Evolutionary conservation across 2,329 filamentous ascomycete species (phyloP).

Genomic region (Beauveria brongniartii): DNA sequence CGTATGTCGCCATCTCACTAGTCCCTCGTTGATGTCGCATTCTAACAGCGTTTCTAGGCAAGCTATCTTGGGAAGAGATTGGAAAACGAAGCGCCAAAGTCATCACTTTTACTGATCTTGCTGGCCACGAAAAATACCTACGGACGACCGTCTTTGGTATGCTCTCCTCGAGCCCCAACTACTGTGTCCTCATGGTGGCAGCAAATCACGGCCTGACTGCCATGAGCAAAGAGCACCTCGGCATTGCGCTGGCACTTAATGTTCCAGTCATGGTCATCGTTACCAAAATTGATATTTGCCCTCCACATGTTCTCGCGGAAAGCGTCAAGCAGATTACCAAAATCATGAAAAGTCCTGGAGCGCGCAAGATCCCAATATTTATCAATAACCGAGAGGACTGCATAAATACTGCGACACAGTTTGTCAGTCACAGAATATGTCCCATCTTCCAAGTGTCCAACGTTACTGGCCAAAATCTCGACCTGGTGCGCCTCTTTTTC

Average conservation of each 20-base stretch:
- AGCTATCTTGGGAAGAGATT: slow-evolving; percentile 94
- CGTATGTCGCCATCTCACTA: slow-evolving; percentile 43
- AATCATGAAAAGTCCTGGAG: slow-evolving; percentile 89
- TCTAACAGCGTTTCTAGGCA: slow-evolving; percentile 27
- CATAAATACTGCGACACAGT: slow-evolving; percentile 91
- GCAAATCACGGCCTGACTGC: slow-evolving; percentile 95
- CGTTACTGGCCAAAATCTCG: slow-evolving; percentile 84
- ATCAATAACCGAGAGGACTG: slow-evolving; percentile 88
- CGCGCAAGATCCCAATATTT: slow-evolving; percentile 91
- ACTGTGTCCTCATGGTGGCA: slow-evolving; percentile 96
- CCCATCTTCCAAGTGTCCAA: slow-evolving; percentile 98
- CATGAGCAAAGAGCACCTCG: slow-evolving; percentile 97
- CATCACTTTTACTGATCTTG: slow-evolving; percentile 91
- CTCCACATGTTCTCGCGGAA: slow-evolving; percentile 87
- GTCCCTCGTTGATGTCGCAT: neutral
- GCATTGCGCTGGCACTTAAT: slow-evolving; percentile 88
- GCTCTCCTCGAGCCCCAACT: slow-evolving; percentile 90
- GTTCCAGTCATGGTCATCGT: slow-evolving; percentile 97
- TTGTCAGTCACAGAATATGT: slow-evolving; percentile 90
- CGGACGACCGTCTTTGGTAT: slow-evolving; percentile 95
- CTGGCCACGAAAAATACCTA: slow-evolving; percentile 90
- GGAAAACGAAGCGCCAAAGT: slow-evolving; percentile 92
- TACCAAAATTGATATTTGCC: slow-evolving; percentile 98
- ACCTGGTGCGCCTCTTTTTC: slow-evolving; percentile 84
- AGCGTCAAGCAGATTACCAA: slow-evolving; percentile 86